Base-by-base conservation (phyloP, 75 land plant genomes). In the Pinus tabuliformis region DNA sequence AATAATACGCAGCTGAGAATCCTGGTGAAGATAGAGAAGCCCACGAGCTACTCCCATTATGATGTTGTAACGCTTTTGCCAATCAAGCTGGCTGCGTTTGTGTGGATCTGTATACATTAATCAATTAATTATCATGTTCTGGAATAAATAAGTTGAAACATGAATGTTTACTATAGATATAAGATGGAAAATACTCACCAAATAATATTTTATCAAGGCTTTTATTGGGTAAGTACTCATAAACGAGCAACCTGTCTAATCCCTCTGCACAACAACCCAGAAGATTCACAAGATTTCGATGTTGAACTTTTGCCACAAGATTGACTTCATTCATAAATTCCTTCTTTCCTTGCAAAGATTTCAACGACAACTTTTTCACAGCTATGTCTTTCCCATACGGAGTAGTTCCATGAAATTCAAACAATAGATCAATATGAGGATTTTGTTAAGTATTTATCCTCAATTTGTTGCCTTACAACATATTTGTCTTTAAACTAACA, bases 181-280 rank as follows among this genome's bases (percentile, higher is more conserved):
- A 49, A 9, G 8, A 49, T 49, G 54, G 54, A 9, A 49, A 9
- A 1, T 11, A 62, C 36, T 13, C 15, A 62, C 64, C 83, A 21
- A 79, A 79, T 15, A 82, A 59, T 45, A 73, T 76, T 42, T 73
- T 76, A 3, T 75, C 56, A 17, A 82, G 77, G 3, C 84, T 82
- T 14, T 83, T 83, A 14, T 78, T 73, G 75, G 79, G 78, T 8
- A 78, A 57, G 42, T 78, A 73, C 79, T 74, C 77, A 22, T 78
- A 73, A 42, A 73, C 77, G 13, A 73, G 58, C 14, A 78, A 24
- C 28, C 54, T 52, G 33, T 78, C 79, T 3, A 20, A 45, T 74
- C 79, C 78, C 54, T 78, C 78, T 3, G 21, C 59, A 28, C 79
- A 78, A 15, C 75, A 78, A 2, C 79, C 79, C 15, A 78, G 30